Base-by-base conservation (phyloP, 2,329 filamentous ascomycete genomes). In the Pseudogymnoascus sp. region DNA sequence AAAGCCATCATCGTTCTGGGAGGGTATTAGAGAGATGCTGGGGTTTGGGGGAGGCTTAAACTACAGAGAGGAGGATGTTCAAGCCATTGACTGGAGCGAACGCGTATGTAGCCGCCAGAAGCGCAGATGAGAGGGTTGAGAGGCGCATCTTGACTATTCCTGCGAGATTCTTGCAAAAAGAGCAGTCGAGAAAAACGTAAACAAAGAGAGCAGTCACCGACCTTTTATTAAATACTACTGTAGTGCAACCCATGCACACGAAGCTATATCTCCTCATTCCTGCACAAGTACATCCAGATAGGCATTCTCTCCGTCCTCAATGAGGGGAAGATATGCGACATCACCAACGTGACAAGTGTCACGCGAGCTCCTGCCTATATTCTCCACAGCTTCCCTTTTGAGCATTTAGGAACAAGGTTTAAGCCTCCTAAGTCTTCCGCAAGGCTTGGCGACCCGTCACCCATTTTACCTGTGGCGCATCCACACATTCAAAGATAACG, bases 1-100 rank as follows among this genome's bases (percentile, higher is more conserved):
- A 62, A 78, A 78, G 33, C 76, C 76, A 65, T 79, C 76, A 62
- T 78, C 75, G 60, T 75, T 75, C 62, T 70, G 61, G 33, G 24
- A 43, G 10, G 14, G 12, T 50, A n/a, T 19, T 12, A 33, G 31
- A 24, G 31, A 12, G 14, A 19, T 19, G 1, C 14, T 11, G 10
- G 12, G 10, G 10, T 41, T 46, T 22, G 7, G 35, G 26, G 12
- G 14, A 46, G 8, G 38, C 10, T 16, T n/a, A 26, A 61, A 41
- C 61, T 53, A 67, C 65, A 35, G 62, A 61, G 19, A 67, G 62
- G 12, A 68, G 63, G 60, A 69, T 68, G 24, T 68, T 67, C 53
- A 68, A 60, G 22, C 65, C 63, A 64, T 67, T 65, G 41, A 63
- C 64, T 60, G 40, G 16, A 59, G 61, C 22, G 3, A 43, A 11